Conservation (phyloP, 306 rosid genomes). For the Trichosanthes truncata region DNA sequence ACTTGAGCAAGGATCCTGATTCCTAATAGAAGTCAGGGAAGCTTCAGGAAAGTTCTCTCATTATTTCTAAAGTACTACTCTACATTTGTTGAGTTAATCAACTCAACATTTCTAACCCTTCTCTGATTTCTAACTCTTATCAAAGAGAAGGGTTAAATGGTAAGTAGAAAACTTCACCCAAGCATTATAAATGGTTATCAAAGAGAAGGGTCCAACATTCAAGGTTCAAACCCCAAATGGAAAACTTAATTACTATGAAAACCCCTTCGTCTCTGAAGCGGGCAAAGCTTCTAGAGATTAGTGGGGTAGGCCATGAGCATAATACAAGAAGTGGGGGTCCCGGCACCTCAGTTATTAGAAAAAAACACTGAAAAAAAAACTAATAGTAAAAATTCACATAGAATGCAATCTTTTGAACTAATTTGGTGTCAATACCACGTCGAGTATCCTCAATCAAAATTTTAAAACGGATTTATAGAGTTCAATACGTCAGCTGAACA, state of each 20-base stretch:
- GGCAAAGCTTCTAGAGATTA: background rate
- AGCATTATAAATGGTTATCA: background rate
- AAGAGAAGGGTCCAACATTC: background rate
- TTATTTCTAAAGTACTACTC: background rate
- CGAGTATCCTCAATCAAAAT: background rate
- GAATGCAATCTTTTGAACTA: background rate
- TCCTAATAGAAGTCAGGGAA: background rate
- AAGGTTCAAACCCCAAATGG: background rate
- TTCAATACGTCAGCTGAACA: background rate
- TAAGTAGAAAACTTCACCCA: background rate
- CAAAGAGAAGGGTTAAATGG: background rate
- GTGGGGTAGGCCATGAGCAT: background rate
- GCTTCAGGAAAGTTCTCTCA: background rate
- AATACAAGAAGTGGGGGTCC: background rate
- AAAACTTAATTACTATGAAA: background rate
- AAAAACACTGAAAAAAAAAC: background rate
- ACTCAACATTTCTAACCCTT: background rate
- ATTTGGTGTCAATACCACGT: background rate
- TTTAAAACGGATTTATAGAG: background rate
- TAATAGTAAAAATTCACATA: background rate
- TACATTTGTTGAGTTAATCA: background rate
- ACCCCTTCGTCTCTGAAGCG: background rate
- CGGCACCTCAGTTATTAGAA: background rate
- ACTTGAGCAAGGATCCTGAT: background rate
- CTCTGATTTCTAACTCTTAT: background rate